phyloP scores from a whole-genome alignment of 352 stramenopile genomes.

The Phytophthora sansomeana region DNA sequence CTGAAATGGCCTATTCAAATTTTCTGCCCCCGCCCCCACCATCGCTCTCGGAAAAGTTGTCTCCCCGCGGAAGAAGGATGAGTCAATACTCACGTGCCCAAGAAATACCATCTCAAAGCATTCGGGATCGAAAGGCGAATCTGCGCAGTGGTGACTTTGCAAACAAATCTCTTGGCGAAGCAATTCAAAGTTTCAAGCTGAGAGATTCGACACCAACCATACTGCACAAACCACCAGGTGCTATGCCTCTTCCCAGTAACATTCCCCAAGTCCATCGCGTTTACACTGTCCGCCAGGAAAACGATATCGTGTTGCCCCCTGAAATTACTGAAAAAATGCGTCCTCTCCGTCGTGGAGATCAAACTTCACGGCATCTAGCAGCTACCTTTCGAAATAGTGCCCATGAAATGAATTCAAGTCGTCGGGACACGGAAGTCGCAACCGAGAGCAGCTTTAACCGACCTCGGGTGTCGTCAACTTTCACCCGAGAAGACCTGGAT shows the following conservation, averaged over 20 bases:
- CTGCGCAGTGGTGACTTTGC: slow-evolving; percentile 69
- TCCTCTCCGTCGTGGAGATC: not conserved
- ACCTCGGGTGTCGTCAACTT: slow-evolving; percentile 31
- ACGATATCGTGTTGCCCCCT: slow-evolving; percentile 14
- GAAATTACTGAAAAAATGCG: slow-evolving; percentile 21
- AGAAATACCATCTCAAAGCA: not conserved
- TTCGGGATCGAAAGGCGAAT: slow-evolving; percentile 25
- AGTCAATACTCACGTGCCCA: not conserved
- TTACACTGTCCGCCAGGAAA: slow-evolving; percentile 27
- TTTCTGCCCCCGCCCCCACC: slow-evolving; percentile 9
- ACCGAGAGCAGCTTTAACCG: slow-evolving; percentile 29
- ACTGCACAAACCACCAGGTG: not conserved
- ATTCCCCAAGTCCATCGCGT: slow-evolving; percentile 17
- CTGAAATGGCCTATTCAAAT: not conserved
- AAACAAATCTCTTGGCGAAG: slow-evolving; percentile 71
- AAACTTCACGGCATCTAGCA: slow-evolving; percentile 9
- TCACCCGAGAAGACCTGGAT: slow-evolving; percentile 37
- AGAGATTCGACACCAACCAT: slow-evolving; percentile 28
- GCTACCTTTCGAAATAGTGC: not conserved
- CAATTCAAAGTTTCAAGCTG: slow-evolving; percentile 60
- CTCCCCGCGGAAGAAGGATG: slow-evolving; percentile 1
- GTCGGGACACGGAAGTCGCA: slow-evolving; percentile 10
- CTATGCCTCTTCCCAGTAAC: slow-evolving; percentile 13
- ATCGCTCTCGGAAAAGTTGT: slow-evolving; percentile 2
- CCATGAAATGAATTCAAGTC: slow-evolving; percentile 10